Conservation (phyloP, 208 protist genomes). For the Crithidia expoeki region DNA sequence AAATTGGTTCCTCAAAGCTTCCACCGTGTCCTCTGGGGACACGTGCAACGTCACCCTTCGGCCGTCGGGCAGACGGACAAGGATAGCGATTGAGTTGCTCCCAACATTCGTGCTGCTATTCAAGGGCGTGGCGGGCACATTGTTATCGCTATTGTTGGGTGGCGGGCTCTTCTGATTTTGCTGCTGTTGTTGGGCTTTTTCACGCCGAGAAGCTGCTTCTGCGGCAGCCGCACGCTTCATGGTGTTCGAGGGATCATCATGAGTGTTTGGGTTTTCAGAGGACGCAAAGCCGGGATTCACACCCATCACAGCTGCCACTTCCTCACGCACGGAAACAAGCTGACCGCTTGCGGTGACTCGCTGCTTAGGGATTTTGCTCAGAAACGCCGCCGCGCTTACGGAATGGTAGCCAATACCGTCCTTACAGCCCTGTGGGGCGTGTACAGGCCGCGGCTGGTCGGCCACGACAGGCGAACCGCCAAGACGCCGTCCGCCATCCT, state of each 20-base stretch:
- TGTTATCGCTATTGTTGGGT: background rate
- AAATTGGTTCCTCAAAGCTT: slow-evolving; percentile 68
- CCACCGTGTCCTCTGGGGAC: slow-evolving; percentile 58
- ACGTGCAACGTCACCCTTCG: slow-evolving; percentile 63
- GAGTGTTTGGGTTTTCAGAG: background rate
- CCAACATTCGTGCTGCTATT: slow-evolving; percentile 16
- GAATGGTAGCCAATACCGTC: slow-evolving; percentile 18
- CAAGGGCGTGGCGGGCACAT: background rate
- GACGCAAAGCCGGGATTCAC: background rate
- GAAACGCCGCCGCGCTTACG: slow-evolving; percentile 55
- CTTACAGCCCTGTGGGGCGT: slow-evolving; percentile 35
- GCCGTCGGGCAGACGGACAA: slow-evolving; percentile 76
- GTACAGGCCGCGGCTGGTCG: slow-evolving; percentile 16
- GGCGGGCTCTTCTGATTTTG: background rate
- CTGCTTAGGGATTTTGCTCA: slow-evolving; percentile 67
- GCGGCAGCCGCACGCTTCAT: slow-evolving; percentile 57
- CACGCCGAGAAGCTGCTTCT: slow-evolving; percentile 37
- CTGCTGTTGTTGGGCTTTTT: background rate
- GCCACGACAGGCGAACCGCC: slow-evolving; percentile 9
- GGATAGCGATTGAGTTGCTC: slow-evolving; percentile 46
- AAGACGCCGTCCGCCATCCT: slow-evolving; percentile 34
- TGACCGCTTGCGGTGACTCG: slow-evolving; percentile 70
- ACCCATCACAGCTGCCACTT: slow-evolving; percentile 60
- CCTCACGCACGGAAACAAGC: slow-evolving; percentile 69
- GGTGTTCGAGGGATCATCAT: slow-evolving; percentile 18